A percentile compares a stretch with the other conserved stretches of the same genome.
phyloP scores from a whole-genome alignment of 129 eudicot genomes.

The Flaveria sonorensis region DNA sequence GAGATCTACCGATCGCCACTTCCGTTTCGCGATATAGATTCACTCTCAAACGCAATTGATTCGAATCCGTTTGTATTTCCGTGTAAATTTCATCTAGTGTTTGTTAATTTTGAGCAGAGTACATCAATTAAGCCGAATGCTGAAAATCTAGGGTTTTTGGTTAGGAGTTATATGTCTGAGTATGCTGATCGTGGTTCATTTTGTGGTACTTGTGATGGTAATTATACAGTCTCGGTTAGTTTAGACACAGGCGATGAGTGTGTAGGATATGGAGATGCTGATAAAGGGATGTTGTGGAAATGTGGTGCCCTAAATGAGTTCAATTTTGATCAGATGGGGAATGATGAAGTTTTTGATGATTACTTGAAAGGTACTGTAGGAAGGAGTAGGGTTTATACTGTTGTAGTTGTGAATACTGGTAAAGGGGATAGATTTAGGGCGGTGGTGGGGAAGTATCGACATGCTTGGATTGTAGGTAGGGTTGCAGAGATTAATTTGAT shows the following conservation, averaged over 20 bases:
- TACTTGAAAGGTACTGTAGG: constrained; percentile 43
- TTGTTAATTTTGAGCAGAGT: constrained; percentile 45
- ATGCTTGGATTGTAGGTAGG: constrained; percentile 81
- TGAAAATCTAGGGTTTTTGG: constrained; percentile 49
- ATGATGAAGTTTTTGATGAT: constrained; percentile 66
- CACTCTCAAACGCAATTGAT: constrained; percentile 55
- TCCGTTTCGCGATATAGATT: constrained; percentile 76
- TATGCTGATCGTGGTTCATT: constrained; percentile 36
- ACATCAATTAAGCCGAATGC: constrained; percentile 23
- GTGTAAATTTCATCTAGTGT: constrained; percentile 54
- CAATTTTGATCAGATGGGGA: constrained; percentile 29
- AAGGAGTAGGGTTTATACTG: constrained; percentile 50
- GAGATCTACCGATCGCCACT: constrained; percentile 90
- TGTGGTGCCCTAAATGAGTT: constrained; percentile 50
- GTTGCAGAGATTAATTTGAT: constrained; percentile 42
- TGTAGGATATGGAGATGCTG: constrained; percentile 23
- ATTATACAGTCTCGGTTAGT: constrained; percentile 58
- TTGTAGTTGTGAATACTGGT: constrained; percentile 64
- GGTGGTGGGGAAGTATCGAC: constrained; percentile 89
- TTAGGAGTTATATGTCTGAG: constrained; percentile 52
- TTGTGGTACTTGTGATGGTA: constrained; percentile 66
- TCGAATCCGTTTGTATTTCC: constrained; percentile 51
- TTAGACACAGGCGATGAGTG: constrained; percentile 50
- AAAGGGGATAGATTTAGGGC: constrained; percentile 56
- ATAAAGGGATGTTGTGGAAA: constrained; percentile 38